These are phyloP conservation scores for Epichloe amarillans DNA, from an alignment of 2,329 filamentous ascomycete genomes.

Conservation along the genomic window DNA sequence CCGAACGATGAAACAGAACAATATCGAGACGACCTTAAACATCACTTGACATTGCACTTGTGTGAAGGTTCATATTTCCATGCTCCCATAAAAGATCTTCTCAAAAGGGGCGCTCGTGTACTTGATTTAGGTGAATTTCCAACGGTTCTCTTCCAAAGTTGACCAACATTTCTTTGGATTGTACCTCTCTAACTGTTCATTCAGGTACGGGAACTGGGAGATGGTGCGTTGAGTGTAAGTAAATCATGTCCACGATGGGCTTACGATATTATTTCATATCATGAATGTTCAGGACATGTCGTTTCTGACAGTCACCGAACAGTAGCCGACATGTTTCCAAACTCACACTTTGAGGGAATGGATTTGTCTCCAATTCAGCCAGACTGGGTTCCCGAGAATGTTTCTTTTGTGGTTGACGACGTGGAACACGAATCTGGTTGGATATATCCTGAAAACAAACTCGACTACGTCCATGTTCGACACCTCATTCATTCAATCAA, in stretches of 20 bases:
- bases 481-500: constrained; percentile 32
- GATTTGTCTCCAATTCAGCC: constrained; percentile 41
- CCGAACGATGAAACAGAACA: constrained; percentile 31
- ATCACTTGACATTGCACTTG: constrained; percentile 25
- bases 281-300: neutral
- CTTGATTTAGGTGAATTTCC: constrained; percentile 30
- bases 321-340: constrained; percentile 36
- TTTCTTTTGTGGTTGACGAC: constrained; percentile 38
- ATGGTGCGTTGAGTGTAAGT: constrained; percentile 37
- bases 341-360: constrained; percentile 31
- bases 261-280: neutral
- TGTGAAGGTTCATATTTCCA: constrained; percentile 28
- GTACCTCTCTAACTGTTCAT: neutral
- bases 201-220: constrained; percentile 37
- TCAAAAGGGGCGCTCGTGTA: constrained; percentile 28
- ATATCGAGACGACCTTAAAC: constrained; percentile 27
- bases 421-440: constrained; percentile 37
- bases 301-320: neutral
- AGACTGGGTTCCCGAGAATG: constrained; percentile 35
- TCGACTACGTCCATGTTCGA: constrained; percentile 37
- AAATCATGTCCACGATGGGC: neutral
- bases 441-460: constrained; percentile 30
- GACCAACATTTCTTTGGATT: neutral
- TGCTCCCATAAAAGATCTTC: constrained; percentile 26
- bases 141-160: no score